Percentiles rank a stretch among this genome's conserved stretches.
phyloP scores from a whole-genome alignment of 2,329 filamentous ascomycete genomes.

The Botryotinia calthae region DNA sequence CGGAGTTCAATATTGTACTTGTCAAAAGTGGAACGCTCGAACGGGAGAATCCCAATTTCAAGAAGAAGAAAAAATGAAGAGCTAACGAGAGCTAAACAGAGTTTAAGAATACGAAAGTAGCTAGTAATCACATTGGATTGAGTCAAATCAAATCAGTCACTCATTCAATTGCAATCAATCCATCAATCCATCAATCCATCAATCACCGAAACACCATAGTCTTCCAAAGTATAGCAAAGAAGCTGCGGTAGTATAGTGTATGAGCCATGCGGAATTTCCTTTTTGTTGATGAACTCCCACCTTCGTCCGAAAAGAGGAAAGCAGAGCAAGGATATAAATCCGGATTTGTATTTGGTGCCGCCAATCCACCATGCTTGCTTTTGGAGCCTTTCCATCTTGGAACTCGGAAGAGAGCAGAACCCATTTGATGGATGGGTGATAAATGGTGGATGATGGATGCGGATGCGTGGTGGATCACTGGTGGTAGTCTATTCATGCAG shows the following conservation, averaged over 20 bases:
- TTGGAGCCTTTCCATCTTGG: background rate
- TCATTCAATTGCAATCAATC: no score
- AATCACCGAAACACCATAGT: background rate
- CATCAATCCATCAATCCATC: background rate
- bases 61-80: background rate
- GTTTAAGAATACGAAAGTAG: no score
- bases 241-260: no score
- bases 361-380: background rate
- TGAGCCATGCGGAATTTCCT: background rate
- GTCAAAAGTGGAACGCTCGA: background rate
- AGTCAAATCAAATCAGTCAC: background rate
- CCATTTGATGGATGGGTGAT: background rate
- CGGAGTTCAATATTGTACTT: slow-evolving; percentile 24
- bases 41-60: background rate
- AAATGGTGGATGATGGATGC: background rate
- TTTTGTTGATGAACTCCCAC: background rate
- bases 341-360: background rate
- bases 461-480: background rate
- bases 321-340: background rate
- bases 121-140: background rate
- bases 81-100: background rate
- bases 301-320: background rate
- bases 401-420: background rate
- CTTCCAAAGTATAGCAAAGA: background rate
- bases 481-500: background rate